A percentile compares a stretch with the other conserved stretches of the same genome.
Evolutionary conservation across 2,329 filamentous ascomycete species (phyloP).

Genomic region (Trichoderma simmonsii): DNA sequence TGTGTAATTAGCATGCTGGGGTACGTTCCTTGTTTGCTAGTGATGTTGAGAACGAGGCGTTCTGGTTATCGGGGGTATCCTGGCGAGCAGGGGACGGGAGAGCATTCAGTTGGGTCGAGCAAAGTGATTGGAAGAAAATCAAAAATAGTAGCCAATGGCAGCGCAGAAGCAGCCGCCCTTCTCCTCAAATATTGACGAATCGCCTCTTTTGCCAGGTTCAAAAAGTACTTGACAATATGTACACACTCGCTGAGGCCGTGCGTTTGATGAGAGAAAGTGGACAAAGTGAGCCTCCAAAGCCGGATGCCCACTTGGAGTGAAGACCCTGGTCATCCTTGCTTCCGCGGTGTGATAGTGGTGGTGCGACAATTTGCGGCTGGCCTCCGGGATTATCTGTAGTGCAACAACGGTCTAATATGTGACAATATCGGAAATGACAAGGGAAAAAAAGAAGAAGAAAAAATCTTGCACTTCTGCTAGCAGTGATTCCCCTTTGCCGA

Average conservation of each 20-base stretch:
- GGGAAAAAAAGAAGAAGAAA: background rate
- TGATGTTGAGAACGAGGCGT: constrained; percentile 3
- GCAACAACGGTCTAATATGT: background rate
- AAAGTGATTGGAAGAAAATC: constrained; percentile 19
- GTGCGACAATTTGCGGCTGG: constrained; percentile 17
- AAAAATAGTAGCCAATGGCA: constrained; percentile 7
- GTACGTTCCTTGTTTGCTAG: constrained; percentile 1
- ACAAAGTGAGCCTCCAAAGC: constrained; percentile 5
- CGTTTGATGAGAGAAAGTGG: background rate
- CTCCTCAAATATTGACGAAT: constrained; percentile 13
- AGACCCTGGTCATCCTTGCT: background rate
- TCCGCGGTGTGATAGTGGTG: constrained; percentile 17
- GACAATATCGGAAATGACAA: constrained; percentile 8
- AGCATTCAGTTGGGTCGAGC: background rate
- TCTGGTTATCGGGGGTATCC: constrained; percentile 12
- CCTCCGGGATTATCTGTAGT: constrained; percentile 9
- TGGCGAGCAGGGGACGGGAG: constrained; percentile 10
- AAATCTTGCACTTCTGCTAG: background rate
- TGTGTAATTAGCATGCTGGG: constrained; percentile 5
- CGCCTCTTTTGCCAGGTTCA: background rate
- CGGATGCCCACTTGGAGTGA: constrained; percentile 5
- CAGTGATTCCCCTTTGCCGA: background rate
- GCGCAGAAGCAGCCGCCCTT: constrained; percentile 10
- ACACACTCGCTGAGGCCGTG: background rate
- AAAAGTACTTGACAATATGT: background rate